phyloP scores from a whole-genome alignment of 2,329 filamentous ascomycete species.

The Xylariaceae sp. region DNA sequence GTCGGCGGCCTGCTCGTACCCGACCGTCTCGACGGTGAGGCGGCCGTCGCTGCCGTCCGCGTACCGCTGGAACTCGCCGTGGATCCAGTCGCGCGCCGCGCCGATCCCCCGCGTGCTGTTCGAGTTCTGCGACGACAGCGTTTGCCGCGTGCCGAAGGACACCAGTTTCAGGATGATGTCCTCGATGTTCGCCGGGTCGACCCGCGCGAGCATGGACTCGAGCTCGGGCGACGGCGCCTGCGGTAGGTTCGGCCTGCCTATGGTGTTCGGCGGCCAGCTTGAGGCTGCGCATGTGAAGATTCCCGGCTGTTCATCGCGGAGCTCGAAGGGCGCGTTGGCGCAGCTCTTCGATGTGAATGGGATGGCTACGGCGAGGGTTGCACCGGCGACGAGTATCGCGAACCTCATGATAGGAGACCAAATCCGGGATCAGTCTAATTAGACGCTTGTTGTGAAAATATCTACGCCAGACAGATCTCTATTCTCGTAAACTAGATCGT shows the following conservation, averaged over 20 bases:
- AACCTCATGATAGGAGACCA: conserved; percentile 17
- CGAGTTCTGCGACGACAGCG: conserved; percentile 55
- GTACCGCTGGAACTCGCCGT: conserved; percentile 50
- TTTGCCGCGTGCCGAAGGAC: conserved; percentile 60
- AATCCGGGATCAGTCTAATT: neutral
- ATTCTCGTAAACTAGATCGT: neutral
- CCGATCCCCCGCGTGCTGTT: conserved; percentile 53
- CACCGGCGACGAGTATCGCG: conserved; percentile 12
- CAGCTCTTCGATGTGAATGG: conserved; percentile 28
- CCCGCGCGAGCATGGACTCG: conserved; percentile 34
- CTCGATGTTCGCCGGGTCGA: conserved; percentile 48
- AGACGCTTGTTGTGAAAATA: neutral
- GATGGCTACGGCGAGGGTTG: conserved; percentile 17
- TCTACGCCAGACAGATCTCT: neutral
- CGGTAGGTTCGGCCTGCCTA: conserved; percentile 32
- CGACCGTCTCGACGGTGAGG: conserved; percentile 53
- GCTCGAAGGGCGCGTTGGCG: conserved; percentile 16
- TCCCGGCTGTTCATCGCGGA: conserved; percentile 2
- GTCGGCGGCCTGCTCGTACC: conserved; percentile 52
- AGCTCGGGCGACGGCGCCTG: conserved; percentile 33
- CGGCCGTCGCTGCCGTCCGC: conserved; percentile 51
- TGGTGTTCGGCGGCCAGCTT: conserved; percentile 35
- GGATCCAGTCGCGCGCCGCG: conserved; percentile 60
- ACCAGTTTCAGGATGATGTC: conserved; percentile 55
- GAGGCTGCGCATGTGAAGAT: conserved; percentile 32